These are phyloP conservation scores for Paraconiothyrium brasiliense DNA, from an alignment of 2,329 filamentous ascomycete species.

Conservation along the genomic window DNA sequence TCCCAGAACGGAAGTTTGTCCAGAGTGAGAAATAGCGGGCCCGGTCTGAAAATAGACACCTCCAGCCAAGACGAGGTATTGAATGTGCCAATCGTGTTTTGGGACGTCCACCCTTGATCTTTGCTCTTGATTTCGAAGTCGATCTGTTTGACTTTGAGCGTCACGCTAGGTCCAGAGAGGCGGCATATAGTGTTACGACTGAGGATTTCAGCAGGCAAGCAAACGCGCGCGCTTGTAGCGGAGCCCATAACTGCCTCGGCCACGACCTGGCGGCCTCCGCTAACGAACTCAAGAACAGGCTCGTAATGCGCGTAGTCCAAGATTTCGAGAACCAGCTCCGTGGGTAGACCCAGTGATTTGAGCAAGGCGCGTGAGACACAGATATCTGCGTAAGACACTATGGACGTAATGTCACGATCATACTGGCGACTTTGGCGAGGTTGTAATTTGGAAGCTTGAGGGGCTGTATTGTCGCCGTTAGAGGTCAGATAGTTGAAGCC, in stretches of 20 bases:
- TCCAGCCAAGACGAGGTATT: slow-evolving; percentile 46
- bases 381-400: slow-evolving; percentile 36
- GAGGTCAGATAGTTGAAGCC: neutral
- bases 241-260: slow-evolving; percentile 15
- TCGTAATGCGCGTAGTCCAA: slow-evolving; percentile 41
- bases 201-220: slow-evolving; percentile 27
- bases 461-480: neutral
- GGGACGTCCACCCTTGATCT: slow-evolving; percentile 47
- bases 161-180: slow-evolving; percentile 24
- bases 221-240: slow-evolving; percentile 26
- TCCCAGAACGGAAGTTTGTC: slow-evolving; percentile 13
- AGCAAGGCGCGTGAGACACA: slow-evolving; percentile 34
- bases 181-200: slow-evolving; percentile 17
- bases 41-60: slow-evolving; percentile 38
- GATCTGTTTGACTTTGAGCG: slow-evolving; percentile 32
- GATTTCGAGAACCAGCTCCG: slow-evolving; percentile 41
- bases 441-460: neutral
- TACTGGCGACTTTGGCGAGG: neutral
- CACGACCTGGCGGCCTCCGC: neutral
- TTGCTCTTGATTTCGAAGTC: slow-evolving; percentile 34
- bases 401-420: slow-evolving; percentile 17
- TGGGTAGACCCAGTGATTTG: slow-evolving; percentile 34
- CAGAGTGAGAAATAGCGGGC: neutral
- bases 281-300: slow-evolving; percentile 21
- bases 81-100: slow-evolving; percentile 36